phyloP scores from a whole-genome alignment of 2,329 filamentous ascomycete genomes.

The Colletotrichum lini region DNA sequence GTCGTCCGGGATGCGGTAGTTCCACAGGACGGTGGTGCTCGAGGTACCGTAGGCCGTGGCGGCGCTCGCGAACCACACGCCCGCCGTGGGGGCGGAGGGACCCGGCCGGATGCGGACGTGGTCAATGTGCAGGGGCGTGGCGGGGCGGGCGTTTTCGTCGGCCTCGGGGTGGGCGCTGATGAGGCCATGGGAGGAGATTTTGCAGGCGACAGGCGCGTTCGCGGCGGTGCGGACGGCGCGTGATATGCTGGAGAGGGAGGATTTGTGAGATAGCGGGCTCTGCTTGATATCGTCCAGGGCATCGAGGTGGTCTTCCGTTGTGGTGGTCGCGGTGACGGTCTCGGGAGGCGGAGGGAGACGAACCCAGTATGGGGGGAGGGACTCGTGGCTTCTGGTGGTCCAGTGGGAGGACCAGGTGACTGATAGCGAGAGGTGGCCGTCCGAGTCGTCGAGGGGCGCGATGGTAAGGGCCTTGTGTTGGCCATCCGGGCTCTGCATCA shows the following conservation, averaged over 20 bases:
- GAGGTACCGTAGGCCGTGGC: constrained; percentile 69
- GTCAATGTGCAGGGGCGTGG: constrained; percentile 60
- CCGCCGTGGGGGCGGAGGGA: constrained; percentile 49
- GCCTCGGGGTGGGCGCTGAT: constrained; percentile 59
- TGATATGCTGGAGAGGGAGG: constrained; percentile 54
- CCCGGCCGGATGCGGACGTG: constrained; percentile 58
- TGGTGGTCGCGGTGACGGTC: neutral
- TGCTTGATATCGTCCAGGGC: neutral
- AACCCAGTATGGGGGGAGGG: constrained; percentile 74
- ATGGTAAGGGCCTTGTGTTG: constrained; percentile 65
- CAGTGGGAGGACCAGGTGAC: constrained; percentile 70
- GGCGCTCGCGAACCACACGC: constrained; percentile 71
- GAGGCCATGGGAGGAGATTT: constrained; percentile 64
- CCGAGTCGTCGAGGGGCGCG: constrained; percentile 71
- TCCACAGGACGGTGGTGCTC: constrained; percentile 71
- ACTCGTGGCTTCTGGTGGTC: constrained; percentile 65
- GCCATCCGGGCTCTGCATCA: constrained; percentile 68
- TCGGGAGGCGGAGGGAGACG: constrained; percentile 56
- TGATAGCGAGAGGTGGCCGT: constrained; percentile 71
- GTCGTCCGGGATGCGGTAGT: constrained; percentile 69
- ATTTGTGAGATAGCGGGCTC: constrained; percentile 42
- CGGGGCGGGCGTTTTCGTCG: constrained; percentile 39
- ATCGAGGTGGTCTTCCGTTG: neutral
- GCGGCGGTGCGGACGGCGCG: constrained; percentile 49
- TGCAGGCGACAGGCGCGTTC: constrained; percentile 59